Evolutionary conservation across 164 flowering plant species (phyloP).

Genomic region (Stephania japonica): DNA sequence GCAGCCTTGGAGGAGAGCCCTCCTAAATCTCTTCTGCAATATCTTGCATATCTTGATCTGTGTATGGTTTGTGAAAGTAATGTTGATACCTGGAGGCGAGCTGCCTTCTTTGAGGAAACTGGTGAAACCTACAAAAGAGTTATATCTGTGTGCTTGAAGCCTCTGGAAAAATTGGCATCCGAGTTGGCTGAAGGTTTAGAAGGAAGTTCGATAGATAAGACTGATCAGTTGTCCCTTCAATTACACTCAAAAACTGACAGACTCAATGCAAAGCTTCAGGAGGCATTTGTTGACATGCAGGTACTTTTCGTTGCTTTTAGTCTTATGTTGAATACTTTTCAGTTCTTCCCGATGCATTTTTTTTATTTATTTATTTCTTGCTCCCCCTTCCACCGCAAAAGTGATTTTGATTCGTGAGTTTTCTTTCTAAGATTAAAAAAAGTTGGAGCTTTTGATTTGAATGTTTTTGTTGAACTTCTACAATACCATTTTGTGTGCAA

Average conservation of each 20-base stretch:
- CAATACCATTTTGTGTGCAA: too few relatives aligned
- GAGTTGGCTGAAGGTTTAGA: constrained; percentile 53
- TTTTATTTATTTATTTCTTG: background rate
- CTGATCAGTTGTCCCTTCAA: constrained; percentile 48
- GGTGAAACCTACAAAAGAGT: constrained; percentile 91
- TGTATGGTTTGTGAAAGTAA: constrained; percentile 83
- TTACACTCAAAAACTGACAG: constrained; percentile 40
- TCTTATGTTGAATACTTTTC: background rate
- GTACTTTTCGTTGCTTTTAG: constrained; percentile 26
- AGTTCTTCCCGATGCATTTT: background rate
- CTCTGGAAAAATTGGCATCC: constrained; percentile 64
- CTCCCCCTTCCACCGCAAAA: background rate
- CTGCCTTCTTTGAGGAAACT: constrained; percentile 96
- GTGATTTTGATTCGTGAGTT: background rate
- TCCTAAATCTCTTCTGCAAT: constrained; percentile 60
- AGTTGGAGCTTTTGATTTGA: too few relatives aligned
- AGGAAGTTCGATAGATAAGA: constrained; percentile 35
- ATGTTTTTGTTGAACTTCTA: too few relatives aligned
- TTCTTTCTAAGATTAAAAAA: background rate
- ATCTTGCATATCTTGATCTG: constrained; percentile 89
- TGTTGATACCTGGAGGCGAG: constrained; percentile 89
- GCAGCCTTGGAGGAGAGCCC: constrained; percentile 70
- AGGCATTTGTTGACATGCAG: constrained; percentile 59
- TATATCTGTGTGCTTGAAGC: constrained; percentile 61
- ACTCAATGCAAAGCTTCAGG: constrained; percentile 31